Evolutionary conservation across 148 eudicot species (phyloP).

Genomic region (Rhododendron mucronatum): DNA sequence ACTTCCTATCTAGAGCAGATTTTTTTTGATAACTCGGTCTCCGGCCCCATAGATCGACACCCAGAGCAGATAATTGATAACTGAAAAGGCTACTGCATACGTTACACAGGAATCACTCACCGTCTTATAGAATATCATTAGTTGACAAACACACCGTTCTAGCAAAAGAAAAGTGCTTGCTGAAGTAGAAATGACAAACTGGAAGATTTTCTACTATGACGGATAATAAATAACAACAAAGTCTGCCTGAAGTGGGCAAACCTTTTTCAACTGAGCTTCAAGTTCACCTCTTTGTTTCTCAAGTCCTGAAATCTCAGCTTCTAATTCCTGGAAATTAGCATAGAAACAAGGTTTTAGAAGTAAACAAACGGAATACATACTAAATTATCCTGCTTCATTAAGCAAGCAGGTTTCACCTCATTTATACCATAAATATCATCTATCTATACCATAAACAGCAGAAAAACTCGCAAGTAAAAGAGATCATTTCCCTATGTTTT

Average conservation of each 20-base stretch:
- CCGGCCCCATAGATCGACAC: background rate
- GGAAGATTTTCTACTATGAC: background rate
- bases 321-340: conserved; percentile 58
- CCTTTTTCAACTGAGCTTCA: conserved; percentile 90
- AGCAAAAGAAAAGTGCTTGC: background rate
- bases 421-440: background rate
- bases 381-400: background rate
- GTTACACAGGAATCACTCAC: background rate
- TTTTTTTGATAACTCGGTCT: background rate
- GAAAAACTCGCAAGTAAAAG: background rate
- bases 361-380: conserved; percentile 5
- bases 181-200: background rate
- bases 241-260: conserved; percentile 6
- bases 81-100: background rate
- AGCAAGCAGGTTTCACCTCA: background rate
- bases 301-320: conserved; percentile 69
- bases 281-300: conserved; percentile 88
- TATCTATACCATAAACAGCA: background rate
- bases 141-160: background rate
- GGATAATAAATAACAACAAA: background rate
- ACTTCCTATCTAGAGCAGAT: background rate
- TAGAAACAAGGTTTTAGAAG: conserved; percentile 9
- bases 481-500: background rate
- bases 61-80: background rate
- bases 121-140: background rate